Evolutionary conservation across 2,329 filamentous ascomycete genomes (phyloP), one percentile per base, ranked within the genome.

Genomic region (Sclerotinia borealis): DNA sequence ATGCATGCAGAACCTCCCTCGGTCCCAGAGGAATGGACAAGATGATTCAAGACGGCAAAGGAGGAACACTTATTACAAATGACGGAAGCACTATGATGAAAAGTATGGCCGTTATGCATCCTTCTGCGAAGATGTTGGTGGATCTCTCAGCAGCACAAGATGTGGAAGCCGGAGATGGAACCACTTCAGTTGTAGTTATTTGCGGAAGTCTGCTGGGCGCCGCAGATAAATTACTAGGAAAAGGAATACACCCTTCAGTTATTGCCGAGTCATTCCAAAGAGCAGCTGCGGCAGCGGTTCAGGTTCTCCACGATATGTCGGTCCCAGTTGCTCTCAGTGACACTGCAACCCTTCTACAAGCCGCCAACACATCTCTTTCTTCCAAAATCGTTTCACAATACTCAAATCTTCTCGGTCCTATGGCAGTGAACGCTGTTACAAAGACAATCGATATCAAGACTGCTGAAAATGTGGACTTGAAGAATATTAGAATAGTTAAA

Each of bases 381-480:
- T 98, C 95, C 72, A 99, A 99, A 81, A 98, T 99, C 73, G 95
- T 99, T 67, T 95, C 93, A 65, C 93, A 98, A 79, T 93, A 99
- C 79, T 95, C 95, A 39, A 95, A 93, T 76, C 85, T 93, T 47
- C 85, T 99, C 25, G 93, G 92, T n/a, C 92, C 92, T 63, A 99
- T 99, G 91, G 95, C 95, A 49, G 95, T 99, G 64, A 96, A 98
- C 77, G 91, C 95, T 27, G 93, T 99, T 59, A 87, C 93, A 67
- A 96, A 96, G 80, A 92, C 93, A 62, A 97, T 99, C 78, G 93
- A 99, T 75, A 83, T 93, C 65, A 96, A 93, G 81, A 96, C 89
- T 27, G 93, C 95, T 62, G 91, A 97, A 70, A 99, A 99, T 69
- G 95, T 97, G 63, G 95, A 99, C 73, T 82, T 99, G 64, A 92